Percentiles rank a stretch among this genome's conserved stretches.
Evolutionary conservation across 2,329 filamentous ascomycete species (phyloP).

Genomic region (Phyllachora maydis): DNA sequence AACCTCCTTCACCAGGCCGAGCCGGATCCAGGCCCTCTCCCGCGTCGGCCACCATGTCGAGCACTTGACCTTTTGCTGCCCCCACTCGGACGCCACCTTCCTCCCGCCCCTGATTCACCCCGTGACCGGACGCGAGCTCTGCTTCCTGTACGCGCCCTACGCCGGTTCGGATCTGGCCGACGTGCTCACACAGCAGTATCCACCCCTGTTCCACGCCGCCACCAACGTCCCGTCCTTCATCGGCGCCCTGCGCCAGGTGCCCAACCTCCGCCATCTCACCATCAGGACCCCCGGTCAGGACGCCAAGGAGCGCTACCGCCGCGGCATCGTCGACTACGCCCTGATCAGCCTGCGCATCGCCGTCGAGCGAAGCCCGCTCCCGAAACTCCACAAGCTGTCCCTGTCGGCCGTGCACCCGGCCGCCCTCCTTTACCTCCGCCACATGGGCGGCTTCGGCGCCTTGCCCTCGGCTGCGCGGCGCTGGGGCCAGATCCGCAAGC

Average conservation of each 20-base stretch:
- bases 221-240: constrained; percentile 77
- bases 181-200: constrained; percentile 69
- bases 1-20: constrained; percentile 55
- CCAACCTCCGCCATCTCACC: constrained; percentile 52
- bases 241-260: constrained; percentile 45
- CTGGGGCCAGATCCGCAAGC: constrained; percentile 59
- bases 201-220: constrained; percentile 72
- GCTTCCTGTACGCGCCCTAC: constrained; percentile 70
- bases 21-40: constrained; percentile 52
- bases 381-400: constrained; percentile 46
- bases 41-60: constrained; percentile 63
- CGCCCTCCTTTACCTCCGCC: constrained; percentile 59
- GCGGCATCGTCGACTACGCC: constrained; percentile 69
- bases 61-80: constrained; percentile 56
- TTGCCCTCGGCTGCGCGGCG: constrained; percentile 49
- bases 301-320: constrained; percentile 46
- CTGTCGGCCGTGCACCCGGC: constrained; percentile 55
- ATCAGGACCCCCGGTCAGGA: constrained; percentile 59
- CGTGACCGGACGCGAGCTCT: constrained; percentile 53
- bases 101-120: constrained; percentile 71
- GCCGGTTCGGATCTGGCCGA: constrained; percentile 61
- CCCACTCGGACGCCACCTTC: constrained; percentile 61
- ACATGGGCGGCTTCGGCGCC: constrained; percentile 52
- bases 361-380: constrained; percentile 50
- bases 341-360: constrained; percentile 74